Evolutionary conservation across 2,329 filamentous ascomycete genomes (phyloP).

Genomic region (Colletotrichum viniferum): DNA sequence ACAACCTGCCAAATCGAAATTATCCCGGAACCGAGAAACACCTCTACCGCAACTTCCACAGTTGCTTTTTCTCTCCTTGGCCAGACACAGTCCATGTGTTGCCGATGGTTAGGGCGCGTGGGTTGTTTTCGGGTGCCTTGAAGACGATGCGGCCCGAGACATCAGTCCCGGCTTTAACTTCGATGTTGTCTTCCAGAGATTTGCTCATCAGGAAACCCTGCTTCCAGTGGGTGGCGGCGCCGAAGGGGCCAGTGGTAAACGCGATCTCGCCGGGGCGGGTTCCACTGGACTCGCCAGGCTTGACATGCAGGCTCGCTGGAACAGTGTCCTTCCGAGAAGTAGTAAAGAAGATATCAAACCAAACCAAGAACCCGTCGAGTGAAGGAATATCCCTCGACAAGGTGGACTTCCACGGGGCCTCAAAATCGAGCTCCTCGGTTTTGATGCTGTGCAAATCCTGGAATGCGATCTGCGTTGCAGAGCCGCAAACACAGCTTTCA

Average conservation of each 20-base stretch:
- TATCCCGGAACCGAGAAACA: not conserved
- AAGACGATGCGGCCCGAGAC: constrained; percentile 74
- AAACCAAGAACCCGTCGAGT: constrained; percentile 87
- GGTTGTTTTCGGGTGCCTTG: constrained; percentile 70
- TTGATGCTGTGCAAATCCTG: constrained; percentile 78
- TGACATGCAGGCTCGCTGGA: constrained; percentile 50
- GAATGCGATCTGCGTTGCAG: constrained; percentile 70
- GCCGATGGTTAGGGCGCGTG: constrained; percentile 69
- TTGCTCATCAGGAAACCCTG: constrained; percentile 79
- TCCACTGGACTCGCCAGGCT: constrained; percentile 66
- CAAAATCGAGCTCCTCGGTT: constrained; percentile 77
- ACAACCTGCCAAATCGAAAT: not conserved
- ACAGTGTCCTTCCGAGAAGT: constrained; percentile 59
- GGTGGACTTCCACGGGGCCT: constrained; percentile 66
- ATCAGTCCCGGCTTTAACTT: constrained; percentile 57
- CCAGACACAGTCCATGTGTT: constrained; percentile 63
- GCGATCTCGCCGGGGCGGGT: constrained; percentile 67
- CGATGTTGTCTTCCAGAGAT: constrained; percentile 50
- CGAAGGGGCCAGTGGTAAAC: constrained; percentile 85
- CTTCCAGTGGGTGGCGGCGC: constrained; percentile 86
- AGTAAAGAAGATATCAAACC: constrained; percentile 95
- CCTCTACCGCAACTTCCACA: constrained; percentile 52
- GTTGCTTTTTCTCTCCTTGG: constrained; percentile 46
- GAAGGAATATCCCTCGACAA: constrained; percentile 66
- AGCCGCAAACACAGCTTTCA: constrained; percentile 61